Evolutionary conservation across 192 early-diverging fungal genomes (phyloP), one percentile per base, ranked within the genome.

Genomic region (Thoreauomyces humboldtii): DNA sequence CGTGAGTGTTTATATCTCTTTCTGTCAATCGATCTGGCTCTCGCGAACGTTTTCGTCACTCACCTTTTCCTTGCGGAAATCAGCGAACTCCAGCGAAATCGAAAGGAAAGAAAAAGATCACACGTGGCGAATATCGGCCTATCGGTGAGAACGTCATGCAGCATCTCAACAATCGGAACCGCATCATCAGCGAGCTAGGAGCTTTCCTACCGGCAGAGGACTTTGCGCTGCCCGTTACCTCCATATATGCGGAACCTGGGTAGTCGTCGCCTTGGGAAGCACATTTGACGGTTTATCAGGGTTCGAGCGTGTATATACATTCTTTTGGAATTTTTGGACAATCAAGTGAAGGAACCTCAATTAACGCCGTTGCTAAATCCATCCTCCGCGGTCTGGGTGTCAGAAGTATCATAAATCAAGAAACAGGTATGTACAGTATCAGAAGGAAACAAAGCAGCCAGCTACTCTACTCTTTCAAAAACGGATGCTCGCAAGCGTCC

Each of bases 401-500:
- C n/a, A n/a, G n/a, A n/a, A n/a, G n/a, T n/a, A n/a, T n/a, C n/a
- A n/a, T n/a, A n/a, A n/a, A n/a, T n/a, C n/a, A n/a, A n/a, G n/a
- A n/a, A n/a, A n/a, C n/a, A n/a, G n/a, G n/a, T n/a, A n/a, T n/a
- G n/a, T n/a, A n/a, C n/a, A n/a, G n/a, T n/a, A n/a, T n/a, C n/a
- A n/a, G n/a, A n/a, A n/a, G n/a, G n/a, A n/a, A n/a, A n/a, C n/a
- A n/a, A n/a, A n/a, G n/a, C n/a, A n/a, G n/a, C n/a, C n/a, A n/a
- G n/a, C n/a, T n/a, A n/a, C n/a, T n/a, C n/a, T n/a, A n/a, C n/a
- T n/a, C n/a, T n/a, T n/a, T n/a, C n/a, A 91, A 61, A 42, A 94
- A 96, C 17, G 89, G 86, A 55, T 94, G 92, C 29, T 78, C 62
- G 2, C 96, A 60, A 0, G 93, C 92, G 28, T 93, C 81, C 28